Base-by-base conservation (phyloP, 2,329 filamentous ascomycete genomes). In the Aureobasidium sp. region DNA sequence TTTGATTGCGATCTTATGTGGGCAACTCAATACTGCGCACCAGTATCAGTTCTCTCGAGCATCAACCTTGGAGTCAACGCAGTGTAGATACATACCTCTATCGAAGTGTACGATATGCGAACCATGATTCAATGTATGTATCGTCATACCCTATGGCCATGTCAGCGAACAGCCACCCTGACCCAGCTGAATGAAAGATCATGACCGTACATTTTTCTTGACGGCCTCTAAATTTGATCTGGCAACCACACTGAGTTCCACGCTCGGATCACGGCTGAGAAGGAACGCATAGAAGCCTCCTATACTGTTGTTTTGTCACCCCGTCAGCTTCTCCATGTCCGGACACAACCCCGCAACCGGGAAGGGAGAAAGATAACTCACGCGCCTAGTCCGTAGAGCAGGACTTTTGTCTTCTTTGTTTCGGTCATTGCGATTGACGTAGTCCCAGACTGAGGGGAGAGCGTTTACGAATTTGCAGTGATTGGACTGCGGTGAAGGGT, bases 271-370 rank as follows among this genome's bases (percentile, higher is more conserved):
- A 2, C 78, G 76, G 59, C 73, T 76, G 0, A 84, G 67, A 42
- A 84, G 77, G 63, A 83, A 84, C 8, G 81, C 79, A 67, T 84
- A 84, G 65, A 84, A 84, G 2, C 81, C 82, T 31, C 82, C 82
- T 61, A 84, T 83, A 0, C 81, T 83, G 55, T 6, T 27, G 27
- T 36, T 39, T 2, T 25, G 27, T 29, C 22, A 11, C 20, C 22
- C 34, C 5, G 27, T 57, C 34, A 45, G 39, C 53, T 22, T 25
- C 14, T 34, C 47, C 12, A 37, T 47, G 12, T 17, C 36, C 52
- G 11, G 11, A 22, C 3, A 20, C 9, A 25, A 27, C 29, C 31
- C 53, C 53, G 25, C 36, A 6, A 22, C 25, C 20, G 12, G 7
- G 6, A 34, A 15, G 22, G 36, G 17, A 2, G 9, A 31, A 6